Conservation (phyloP, 352 stramenopile genomes). For the Globisporangium cylindrosporum region DNA sequence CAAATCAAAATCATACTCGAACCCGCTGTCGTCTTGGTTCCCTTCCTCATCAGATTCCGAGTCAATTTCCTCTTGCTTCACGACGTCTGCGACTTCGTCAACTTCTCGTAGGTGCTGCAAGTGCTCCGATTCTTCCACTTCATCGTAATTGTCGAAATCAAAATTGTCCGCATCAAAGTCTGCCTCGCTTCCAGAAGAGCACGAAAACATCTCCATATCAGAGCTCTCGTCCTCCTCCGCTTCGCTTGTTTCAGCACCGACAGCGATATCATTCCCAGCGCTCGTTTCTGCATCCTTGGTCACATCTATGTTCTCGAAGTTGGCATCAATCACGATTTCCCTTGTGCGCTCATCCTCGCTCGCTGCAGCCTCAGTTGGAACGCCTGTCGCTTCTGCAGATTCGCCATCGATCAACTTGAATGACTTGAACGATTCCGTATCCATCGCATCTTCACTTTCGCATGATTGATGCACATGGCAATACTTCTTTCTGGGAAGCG, state of each 20-base stretch:
- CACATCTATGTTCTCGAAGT: background rate
- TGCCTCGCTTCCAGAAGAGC: slow-evolving; percentile 29
- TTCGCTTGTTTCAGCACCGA: background rate
- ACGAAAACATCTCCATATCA: slow-evolving; percentile 20
- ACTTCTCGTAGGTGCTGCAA: slow-evolving; percentile 84
- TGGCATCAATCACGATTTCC: background rate
- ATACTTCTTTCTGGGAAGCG: slow-evolving; percentile 27
- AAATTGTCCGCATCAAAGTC: slow-evolving; percentile 42
- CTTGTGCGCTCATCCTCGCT: background rate
- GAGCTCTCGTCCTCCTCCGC: slow-evolving; percentile 5
- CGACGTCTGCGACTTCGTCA: slow-evolving; percentile 51
- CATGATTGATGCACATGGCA: slow-evolving; percentile 35
- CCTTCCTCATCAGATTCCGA: background rate
- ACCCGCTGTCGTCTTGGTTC: slow-evolving; percentile 14
- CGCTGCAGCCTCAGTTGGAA: background rate
- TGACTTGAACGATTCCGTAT: background rate
- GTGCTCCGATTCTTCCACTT: slow-evolving; percentile 78
- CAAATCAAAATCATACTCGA: slow-evolving; percentile 18
- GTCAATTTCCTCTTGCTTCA: slow-evolving; percentile 27
- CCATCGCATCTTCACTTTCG: background rate
- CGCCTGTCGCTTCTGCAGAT: background rate
- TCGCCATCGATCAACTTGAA: background rate
- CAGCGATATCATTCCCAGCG: background rate
- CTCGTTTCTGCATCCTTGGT: background rate
- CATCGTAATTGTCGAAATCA: slow-evolving; percentile 44